Evolutionary conservation across 2,329 filamentous ascomycete species (phyloP).

Genomic region (Triangularia verruculosa): DNA sequence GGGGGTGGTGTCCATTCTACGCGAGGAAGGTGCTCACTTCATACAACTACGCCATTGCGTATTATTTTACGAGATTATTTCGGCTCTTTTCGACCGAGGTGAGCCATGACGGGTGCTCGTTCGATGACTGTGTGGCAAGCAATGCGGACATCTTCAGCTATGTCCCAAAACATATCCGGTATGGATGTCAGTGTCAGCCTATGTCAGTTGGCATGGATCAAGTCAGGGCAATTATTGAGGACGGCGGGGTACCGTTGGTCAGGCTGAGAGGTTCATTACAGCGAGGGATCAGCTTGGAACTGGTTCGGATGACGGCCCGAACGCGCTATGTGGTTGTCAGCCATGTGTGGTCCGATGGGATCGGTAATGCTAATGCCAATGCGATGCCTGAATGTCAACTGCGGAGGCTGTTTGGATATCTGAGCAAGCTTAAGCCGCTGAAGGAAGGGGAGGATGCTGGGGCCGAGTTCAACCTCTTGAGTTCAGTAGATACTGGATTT

Average conservation of each 20-base stretch:
- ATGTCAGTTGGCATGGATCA: constrained; percentile 21
- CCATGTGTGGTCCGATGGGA: constrained; percentile 24
- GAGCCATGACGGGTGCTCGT: constrained; percentile 20
- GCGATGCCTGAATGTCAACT: constrained; percentile 24
- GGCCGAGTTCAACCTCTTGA: constrained; percentile 16
- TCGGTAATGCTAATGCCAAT: constrained; percentile 23
- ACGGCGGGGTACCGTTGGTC: constrained; percentile 22
- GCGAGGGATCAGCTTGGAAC: constrained; percentile 16
- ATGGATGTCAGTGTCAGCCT: constrained; percentile 22
- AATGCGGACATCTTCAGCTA: constrained; percentile 24
- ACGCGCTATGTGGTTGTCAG: constrained; percentile 23
- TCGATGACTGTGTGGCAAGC: constrained; percentile 23
- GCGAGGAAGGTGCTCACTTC: constrained; percentile 20
- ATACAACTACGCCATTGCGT: constrained; percentile 23
- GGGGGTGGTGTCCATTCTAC: constrained; percentile 26
- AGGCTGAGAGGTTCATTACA: constrained; percentile 13
- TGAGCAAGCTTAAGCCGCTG: constrained; percentile 17
- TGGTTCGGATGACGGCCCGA: constrained; percentile 18
- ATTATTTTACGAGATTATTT: constrained; percentile 25
- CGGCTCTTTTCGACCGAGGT: constrained; percentile 16
- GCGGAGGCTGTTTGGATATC: constrained; percentile 18
- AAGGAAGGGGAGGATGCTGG: neutral
- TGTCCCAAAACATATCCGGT: constrained; percentile 21
- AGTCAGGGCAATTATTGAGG: constrained; percentile 22
- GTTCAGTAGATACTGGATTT: constrained; percentile 22